These are phyloP conservation scores for Dalbergia oliveri DNA, from an alignment of 306 rosid species.

Conservation along the genomic window DNA sequence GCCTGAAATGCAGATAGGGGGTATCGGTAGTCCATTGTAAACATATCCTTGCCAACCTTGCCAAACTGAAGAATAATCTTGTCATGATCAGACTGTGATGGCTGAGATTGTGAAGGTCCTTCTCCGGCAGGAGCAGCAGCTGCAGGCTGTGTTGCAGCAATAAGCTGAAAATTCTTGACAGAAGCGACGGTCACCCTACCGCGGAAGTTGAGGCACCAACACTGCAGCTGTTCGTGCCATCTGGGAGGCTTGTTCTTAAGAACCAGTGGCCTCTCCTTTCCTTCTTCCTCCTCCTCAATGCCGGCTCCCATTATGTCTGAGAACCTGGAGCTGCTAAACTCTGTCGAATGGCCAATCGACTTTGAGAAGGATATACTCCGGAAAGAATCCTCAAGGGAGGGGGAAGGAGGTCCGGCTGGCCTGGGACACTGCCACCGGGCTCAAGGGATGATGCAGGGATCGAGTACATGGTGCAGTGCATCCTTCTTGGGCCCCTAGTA, in stretches of 20 bases:
- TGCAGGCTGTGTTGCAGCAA: constrained; percentile 73
- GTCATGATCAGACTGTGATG: constrained; percentile 83
- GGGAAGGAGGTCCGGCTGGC: constrained; percentile 89
- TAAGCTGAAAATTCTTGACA: constrained; percentile 94
- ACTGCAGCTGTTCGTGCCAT: constrained; percentile 98
- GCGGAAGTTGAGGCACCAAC: constrained; percentile 97
- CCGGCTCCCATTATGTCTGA: constrained; percentile 70
- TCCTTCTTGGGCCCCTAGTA: constrained; percentile 94
- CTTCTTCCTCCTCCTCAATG: constrained; percentile 62
- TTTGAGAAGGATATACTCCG: constrained; percentile 86
- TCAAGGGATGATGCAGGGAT: constrained; percentile 78
- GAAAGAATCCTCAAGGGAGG: constrained; percentile 88
- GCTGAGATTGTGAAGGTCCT: constrained; percentile 67
- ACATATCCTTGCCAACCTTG: constrained; percentile 96
- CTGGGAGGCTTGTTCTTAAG: constrained; percentile 96
- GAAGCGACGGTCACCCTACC: constrained; percentile 98
- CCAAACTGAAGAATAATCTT: constrained; percentile 99
- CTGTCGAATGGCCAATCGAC: constrained; percentile 73
- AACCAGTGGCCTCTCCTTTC: constrained; percentile 76
- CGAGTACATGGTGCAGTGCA: constrained; percentile 90
- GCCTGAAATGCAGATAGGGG: constrained; percentile 99
- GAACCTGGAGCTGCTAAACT: constrained; percentile 94
- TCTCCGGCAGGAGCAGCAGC: constrained; percentile 45
- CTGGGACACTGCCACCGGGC: constrained; percentile 83
- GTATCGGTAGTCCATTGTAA: constrained; percentile 96